These are phyloP conservation scores for Fusarium sp. DNA, from an alignment of 2,329 filamentous ascomycete genomes.

Conservation along the genomic window DNA sequence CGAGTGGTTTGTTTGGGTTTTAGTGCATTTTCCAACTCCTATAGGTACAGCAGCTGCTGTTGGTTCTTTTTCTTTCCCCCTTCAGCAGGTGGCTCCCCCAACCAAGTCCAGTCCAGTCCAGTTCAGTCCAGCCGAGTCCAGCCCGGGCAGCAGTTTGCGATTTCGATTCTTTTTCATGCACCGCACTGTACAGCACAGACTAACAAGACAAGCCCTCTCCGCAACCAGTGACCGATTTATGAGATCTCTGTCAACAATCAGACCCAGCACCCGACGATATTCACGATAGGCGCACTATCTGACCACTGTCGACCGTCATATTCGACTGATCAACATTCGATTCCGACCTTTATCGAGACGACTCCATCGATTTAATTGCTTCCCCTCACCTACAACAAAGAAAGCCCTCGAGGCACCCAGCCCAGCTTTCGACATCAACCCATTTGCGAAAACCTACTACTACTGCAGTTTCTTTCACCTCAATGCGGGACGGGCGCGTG, in stretches of 20 bases:
- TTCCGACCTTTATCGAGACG: background rate
- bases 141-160: slow-evolving; percentile 15
- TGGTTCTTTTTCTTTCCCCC: background rate
- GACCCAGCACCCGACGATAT: slow-evolving; percentile 14
- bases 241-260: slow-evolving; percentile 25
- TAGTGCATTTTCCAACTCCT: background rate
- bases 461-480: slow-evolving; percentile 32
- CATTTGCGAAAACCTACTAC: slow-evolving; percentile 14
- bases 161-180: slow-evolving; percentile 21
- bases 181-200: slow-evolving; percentile 34
- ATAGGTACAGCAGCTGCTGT: background rate
- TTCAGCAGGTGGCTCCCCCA: background rate
- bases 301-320: background rate
- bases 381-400: slow-evolving; percentile 14
- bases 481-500: slow-evolving; percentile 51
- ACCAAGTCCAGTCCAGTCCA: background rate
- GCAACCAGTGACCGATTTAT: slow-evolving; percentile 40
- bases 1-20: slow-evolving; percentile 4
- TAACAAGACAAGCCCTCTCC: slow-evolving; percentile 44
- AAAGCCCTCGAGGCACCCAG: slow-evolving; percentile 23
- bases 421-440: slow-evolving; percentile 11
- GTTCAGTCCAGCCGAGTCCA: background rate
- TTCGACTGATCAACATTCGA: slow-evolving; percentile 1
- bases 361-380: slow-evolving; percentile 4
- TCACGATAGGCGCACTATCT: slow-evolving; percentile 17